phyloP scores from a whole-genome alignment of 257 asterid species.

The Fraxinus americana region DNA sequence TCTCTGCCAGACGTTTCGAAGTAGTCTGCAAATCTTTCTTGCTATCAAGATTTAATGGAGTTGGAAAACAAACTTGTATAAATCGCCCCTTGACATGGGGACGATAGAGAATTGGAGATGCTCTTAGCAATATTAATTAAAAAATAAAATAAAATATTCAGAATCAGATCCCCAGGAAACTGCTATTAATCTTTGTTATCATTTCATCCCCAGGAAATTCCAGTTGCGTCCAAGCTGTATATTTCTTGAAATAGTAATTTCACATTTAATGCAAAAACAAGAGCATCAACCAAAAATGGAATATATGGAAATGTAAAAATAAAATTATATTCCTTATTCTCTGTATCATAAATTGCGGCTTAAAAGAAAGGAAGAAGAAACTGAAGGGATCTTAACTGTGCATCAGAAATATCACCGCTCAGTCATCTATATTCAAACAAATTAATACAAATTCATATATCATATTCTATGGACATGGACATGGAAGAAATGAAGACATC shows the following conservation, averaged over 20 bases:
- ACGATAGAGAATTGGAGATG: too few relatives aligned
- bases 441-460: background rate
- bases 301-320: background rate
- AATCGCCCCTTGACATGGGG: background rate
- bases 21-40: slow-evolving; percentile 53
- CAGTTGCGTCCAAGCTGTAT: background rate
- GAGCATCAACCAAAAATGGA: background rate
- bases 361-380: background rate
- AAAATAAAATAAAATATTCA: too few relatives aligned
- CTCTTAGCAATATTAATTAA: background rate
- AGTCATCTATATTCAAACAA: background rate
- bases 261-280: background rate
- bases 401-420: background rate
- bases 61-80: background rate
- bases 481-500: background rate
- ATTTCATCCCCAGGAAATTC: background rate
- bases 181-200: background rate
- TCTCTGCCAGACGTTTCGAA: slow-evolving; percentile 73
- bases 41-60: background rate
- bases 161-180: too few relatives aligned
- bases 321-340: background rate
- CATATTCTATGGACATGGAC: background rate
- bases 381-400: background rate
- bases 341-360: background rate
- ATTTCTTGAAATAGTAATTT: background rate